These are phyloP conservation scores for Zalaria sp. DNA, from an alignment of 2,329 filamentous ascomycete genomes.

Conservation along the genomic window DNA sequence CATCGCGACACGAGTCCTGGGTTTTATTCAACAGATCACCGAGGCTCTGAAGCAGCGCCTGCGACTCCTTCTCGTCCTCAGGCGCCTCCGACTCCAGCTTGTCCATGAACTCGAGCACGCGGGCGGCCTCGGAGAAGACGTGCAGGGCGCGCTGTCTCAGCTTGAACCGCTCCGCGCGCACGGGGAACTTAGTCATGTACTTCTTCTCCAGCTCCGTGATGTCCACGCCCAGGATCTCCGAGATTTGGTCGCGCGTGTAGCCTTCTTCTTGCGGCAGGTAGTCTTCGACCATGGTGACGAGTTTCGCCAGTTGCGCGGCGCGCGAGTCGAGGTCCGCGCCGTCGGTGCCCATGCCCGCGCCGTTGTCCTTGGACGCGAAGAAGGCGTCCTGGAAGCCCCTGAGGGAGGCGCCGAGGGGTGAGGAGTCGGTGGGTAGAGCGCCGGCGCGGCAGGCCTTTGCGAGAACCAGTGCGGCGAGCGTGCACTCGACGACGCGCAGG, in stretches of 20 bases:
- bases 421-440: conserved; percentile 59
- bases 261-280: conserved; percentile 67
- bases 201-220: conserved; percentile 58
- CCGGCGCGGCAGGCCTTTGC: conserved; percentile 46
- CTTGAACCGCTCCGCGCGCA: conserved; percentile 76
- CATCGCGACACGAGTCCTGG: conserved; percentile 70
- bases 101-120: conserved; percentile 70
- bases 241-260: conserved; percentile 79
- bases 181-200: conserved; percentile 79
- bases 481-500: conserved; percentile 89
- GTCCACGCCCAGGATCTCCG: conserved; percentile 52
- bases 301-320: conserved; percentile 52
- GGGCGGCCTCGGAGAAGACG: conserved; percentile 77
- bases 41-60: conserved; percentile 57
- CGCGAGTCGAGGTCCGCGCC: conserved; percentile 29
- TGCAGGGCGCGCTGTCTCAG: conserved; percentile 79
- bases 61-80: conserved; percentile 36
- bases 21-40: conserved; percentile 80
- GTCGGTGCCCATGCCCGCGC: conserved; percentile 30
- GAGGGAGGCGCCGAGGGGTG: conserved; percentile 69
- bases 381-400: conserved; percentile 78
- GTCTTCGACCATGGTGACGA: conserved; percentile 55
- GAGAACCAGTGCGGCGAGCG: conserved; percentile 61
- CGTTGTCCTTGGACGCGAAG: conserved; percentile 40
- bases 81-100: conserved; percentile 43